Evolutionary conservation across 148 eudicot genomes (phyloP).

Genomic region (Chenopodium album): DNA sequence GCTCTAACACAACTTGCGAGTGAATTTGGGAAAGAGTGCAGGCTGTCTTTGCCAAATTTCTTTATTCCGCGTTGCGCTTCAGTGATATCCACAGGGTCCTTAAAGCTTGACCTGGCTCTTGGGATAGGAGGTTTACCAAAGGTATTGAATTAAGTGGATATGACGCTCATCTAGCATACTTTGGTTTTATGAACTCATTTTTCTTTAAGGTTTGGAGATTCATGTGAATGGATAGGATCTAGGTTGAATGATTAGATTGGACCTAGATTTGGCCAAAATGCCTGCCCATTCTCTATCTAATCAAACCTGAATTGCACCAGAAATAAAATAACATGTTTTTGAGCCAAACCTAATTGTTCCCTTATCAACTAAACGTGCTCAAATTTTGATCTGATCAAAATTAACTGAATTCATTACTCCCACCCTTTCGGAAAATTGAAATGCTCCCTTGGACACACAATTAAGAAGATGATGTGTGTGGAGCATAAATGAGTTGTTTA

Average conservation of each 20-base stretch:
- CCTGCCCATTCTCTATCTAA: neutral
- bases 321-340: neutral
- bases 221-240: neutral
- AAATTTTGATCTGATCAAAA: too few species aligned
- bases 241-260: neutral
- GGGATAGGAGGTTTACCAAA: slow-evolving; percentile 96
- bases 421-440: too few species aligned
- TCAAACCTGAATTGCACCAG: neutral
- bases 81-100: slow-evolving; percentile 88
- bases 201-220: neutral
- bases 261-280: neutral
- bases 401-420: neutral
- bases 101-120: slow-evolving; percentile 90
- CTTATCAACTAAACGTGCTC: neutral
- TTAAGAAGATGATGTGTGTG: too few species aligned
- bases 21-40: slow-evolving; percentile 78
- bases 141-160: slow-evolving; percentile 39
- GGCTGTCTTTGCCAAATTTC: slow-evolving; percentile 81
- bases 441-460: too few species aligned
- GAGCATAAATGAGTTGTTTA: too few species aligned
- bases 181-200: neutral
- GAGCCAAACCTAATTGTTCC: neutral
- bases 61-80: slow-evolving; percentile 74
- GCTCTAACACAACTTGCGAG: slow-evolving; percentile 72
- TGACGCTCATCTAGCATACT: neutral